A percentile compares a stretch with the other conserved stretches of the same genome.
Conservation (phyloP, 2,329 filamentous ascomycete genomes). For the Microcera coccophila region DNA sequence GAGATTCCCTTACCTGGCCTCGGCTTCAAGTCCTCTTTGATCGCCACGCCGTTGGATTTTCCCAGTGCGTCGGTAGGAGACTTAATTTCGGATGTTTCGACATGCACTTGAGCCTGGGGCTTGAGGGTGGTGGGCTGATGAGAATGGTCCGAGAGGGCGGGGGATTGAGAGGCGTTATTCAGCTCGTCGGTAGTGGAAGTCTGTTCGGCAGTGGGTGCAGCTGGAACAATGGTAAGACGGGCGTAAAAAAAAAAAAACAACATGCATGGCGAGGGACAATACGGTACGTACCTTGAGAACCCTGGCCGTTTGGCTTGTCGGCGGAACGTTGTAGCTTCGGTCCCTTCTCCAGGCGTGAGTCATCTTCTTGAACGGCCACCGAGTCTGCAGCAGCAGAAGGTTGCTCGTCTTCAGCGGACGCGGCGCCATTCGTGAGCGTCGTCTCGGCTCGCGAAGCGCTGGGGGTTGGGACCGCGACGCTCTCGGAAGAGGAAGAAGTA, state of each 20-base stretch:
- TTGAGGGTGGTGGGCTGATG: slow-evolving; percentile 23
- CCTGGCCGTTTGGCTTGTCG: slow-evolving; percentile 10
- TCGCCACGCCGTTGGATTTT: slow-evolving; percentile 16
- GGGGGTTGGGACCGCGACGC: slow-evolving; percentile 9
- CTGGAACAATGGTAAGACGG: no score
- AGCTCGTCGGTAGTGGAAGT: slow-evolving; percentile 13
- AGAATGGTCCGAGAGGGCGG: slow-evolving; percentile 14
- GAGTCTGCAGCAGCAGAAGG: slow-evolving; percentile 3
- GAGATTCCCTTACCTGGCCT: slow-evolving; percentile 14
- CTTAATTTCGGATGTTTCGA: slow-evolving; percentile 9
- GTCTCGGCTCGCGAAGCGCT: slow-evolving; percentile 11
- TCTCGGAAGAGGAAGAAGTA: slow-evolving; percentile 4
- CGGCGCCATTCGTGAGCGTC: slow-evolving; percentile 20
- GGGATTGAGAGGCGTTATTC: slow-evolving; percentile 13
- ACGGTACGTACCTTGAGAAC: slow-evolving; percentile 21
- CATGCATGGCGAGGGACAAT: no score
- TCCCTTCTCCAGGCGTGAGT: slow-evolving; percentile 11
- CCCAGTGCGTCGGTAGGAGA: slow-evolving; percentile 4
- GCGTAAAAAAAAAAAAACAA: no score
- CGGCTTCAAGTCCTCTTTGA: slow-evolving; percentile 13
- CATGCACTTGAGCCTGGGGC: slow-evolving; percentile 10
- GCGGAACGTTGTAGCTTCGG: slow-evolving; percentile 12
- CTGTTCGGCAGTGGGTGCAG: slow-evolving; percentile 15
- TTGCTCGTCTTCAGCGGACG: slow-evolving; percentile 8
- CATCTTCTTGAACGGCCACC: slow-evolving; percentile 6